Conservation (phyloP, 2,329 filamentous ascomycete genomes). For the Aureobasidium sp. region DNA sequence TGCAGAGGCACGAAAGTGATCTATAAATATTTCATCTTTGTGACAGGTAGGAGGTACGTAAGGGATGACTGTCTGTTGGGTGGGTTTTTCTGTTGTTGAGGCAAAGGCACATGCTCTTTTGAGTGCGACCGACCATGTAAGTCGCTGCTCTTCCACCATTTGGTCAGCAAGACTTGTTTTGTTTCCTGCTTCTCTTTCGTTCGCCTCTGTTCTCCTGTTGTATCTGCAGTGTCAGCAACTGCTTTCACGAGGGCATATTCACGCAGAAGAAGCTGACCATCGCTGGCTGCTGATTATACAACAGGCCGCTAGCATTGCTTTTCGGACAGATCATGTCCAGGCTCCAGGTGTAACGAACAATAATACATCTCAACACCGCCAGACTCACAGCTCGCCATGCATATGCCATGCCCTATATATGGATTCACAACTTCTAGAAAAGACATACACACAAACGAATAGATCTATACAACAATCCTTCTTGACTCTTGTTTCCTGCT, state of each 20-base stretch:
- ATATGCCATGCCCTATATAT: neutral
- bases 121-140: slow-evolving; percentile 12
- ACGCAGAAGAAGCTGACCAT: neutral
- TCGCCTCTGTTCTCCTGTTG: neutral
- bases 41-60: slow-evolving; percentile 1
- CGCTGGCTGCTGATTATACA: neutral
- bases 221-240: slow-evolving; percentile 2
- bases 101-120: slow-evolving; percentile 1
- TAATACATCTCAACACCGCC: neutral
- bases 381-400: neutral
- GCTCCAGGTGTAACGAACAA: slow-evolving; percentile 8
- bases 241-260: neutral
- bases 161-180: neutral
- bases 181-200: neutral
- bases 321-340: slow-evolving; percentile 4
- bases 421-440: neutral
- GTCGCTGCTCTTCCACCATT: neutral
- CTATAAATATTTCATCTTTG: slow-evolving; percentile 7
- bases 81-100: neutral
- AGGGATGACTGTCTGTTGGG: neutral
- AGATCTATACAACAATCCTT: neutral
- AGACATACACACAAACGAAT: neutral
- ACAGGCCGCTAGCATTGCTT: neutral
- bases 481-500: too few relatives aligned
- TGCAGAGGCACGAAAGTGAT: too few relatives aligned